Conservation (phyloP, 1,284 basidiomycete species). For the Rhizoctonia solani region DNA sequence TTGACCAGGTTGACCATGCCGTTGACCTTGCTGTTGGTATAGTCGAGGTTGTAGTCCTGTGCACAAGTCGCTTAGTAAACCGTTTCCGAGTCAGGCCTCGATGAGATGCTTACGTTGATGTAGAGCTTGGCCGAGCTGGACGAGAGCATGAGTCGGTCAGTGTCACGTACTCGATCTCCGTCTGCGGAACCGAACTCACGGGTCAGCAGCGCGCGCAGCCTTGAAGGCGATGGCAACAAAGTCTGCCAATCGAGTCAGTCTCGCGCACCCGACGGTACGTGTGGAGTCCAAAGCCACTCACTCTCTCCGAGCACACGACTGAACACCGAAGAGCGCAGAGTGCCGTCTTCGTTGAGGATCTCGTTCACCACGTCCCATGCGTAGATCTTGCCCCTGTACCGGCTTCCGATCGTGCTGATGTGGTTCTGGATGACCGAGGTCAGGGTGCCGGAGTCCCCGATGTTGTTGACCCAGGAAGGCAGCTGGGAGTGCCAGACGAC, state of each 20-base stretch:
- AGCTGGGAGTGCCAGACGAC: constrained; percentile 34
- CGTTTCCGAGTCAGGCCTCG: neutral
- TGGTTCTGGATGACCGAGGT: constrained; percentile 30
- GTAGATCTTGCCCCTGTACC: constrained; percentile 41
- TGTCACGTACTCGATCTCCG: neutral
- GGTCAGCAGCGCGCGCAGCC: constrained; percentile 9
- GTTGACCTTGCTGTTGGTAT: constrained; percentile 25
- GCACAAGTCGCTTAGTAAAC: neutral
- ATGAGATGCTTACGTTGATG: constrained; percentile 27
- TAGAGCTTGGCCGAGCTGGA: constrained; percentile 28
- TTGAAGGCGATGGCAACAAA: constrained; percentile 41
- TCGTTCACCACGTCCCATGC: constrained; percentile 52
- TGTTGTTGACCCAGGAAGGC: constrained; percentile 28
- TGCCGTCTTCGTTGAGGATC: constrained; percentile 36
- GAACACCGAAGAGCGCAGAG: constrained; percentile 36
- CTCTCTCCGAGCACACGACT: constrained; percentile 25
- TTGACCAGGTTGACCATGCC: constrained; percentile 34
- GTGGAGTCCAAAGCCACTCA: too few relatives aligned
- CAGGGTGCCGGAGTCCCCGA: constrained; percentile 4
- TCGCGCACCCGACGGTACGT: neutral
- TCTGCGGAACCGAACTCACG: too few relatives aligned
- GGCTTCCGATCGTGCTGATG: neutral
- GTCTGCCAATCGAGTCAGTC: constrained; percentile 1
- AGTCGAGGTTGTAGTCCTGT: constrained; percentile 36
- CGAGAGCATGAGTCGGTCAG: neutral